phyloP scores from a whole-genome alignment of 495 filamentous ascomycete species.

The Aspergillus bertholletiae region DNA sequence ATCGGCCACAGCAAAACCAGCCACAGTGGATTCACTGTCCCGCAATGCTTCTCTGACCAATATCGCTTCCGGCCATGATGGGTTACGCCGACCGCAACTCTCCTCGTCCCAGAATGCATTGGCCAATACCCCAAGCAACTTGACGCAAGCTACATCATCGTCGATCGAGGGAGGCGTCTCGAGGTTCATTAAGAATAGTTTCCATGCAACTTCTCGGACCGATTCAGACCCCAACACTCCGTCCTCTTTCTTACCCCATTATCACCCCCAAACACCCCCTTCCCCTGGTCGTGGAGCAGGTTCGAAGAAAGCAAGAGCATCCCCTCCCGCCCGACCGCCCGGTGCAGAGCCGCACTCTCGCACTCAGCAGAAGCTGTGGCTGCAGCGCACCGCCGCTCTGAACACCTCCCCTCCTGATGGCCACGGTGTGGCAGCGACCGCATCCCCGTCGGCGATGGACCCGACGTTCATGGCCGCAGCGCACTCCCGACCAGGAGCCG shows the following conservation, averaged over 20 bases:
- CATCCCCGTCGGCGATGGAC: slow-evolving; percentile 33
- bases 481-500: slow-evolving; percentile 23
- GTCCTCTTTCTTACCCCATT: slow-evolving; percentile 47
- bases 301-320: slow-evolving; percentile 19
- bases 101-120: slow-evolving; percentile 26
- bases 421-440: slow-evolving; percentile 30
- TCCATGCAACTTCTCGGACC: slow-evolving; percentile 32
- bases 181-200: slow-evolving; percentile 37
- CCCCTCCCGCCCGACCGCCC: slow-evolving; percentile 34
- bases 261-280: slow-evolving; percentile 44
- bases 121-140: slow-evolving; percentile 25
- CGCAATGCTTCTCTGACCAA: slow-evolving; percentile 38
- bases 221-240: slow-evolving; percentile 49
- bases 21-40: slow-evolving; percentile 27
- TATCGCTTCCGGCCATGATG: slow-evolving; percentile 32
- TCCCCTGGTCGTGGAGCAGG: slow-evolving; percentile 28
- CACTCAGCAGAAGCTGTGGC: slow-evolving; percentile 48
- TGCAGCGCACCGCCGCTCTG: slow-evolving; percentile 44
- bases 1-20: slow-evolving; percentile 41
- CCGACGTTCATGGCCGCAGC: slow-evolving; percentile 26
- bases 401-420: slow-evolving; percentile 46
- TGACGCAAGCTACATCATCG: slow-evolving; percentile 37
- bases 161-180: slow-evolving; percentile 49
- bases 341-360: slow-evolving; percentile 39
- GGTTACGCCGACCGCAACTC: slow-evolving; percentile 26